Evolutionary conservation across 2,329 filamentous ascomycete species (phyloP).

Genomic region (Xylariaceae sp.): DNA sequence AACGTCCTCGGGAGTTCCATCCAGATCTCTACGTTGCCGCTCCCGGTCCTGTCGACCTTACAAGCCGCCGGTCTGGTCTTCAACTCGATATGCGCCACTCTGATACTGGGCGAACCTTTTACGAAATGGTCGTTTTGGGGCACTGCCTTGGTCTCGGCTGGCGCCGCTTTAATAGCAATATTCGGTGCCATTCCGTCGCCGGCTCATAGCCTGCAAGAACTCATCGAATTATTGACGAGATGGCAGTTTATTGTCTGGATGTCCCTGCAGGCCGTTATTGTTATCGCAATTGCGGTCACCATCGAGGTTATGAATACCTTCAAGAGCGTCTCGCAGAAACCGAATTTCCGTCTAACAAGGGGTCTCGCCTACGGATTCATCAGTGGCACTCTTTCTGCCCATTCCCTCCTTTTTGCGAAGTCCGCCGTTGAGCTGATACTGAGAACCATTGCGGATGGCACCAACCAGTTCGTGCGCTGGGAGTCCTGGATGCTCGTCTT

Average conservation of each 20-base stretch:
- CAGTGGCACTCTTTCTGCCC: conserved; percentile 88
- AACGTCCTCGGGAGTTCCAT: conserved; percentile 94
- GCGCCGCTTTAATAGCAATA: conserved; percentile 85
- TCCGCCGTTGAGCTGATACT: conserved; percentile 93
- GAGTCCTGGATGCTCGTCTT: conserved; percentile 90
- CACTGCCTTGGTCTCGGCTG: conserved; percentile 78
- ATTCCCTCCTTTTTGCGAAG: conserved; percentile 89
- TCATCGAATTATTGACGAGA: conserved; percentile 69
- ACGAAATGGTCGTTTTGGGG: conserved; percentile 89
- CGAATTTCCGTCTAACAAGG: conserved; percentile 67
- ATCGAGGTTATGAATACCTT: conserved; percentile 52
- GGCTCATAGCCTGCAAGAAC: conserved; percentile 77
- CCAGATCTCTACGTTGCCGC: conserved; percentile 90
- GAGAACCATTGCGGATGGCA: conserved; percentile 72
- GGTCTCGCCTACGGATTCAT: conserved; percentile 86
- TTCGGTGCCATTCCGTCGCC: conserved; percentile 94
- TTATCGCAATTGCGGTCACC: conserved; percentile 60
- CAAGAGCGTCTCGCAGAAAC: conserved; percentile 51
- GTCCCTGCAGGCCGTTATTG: conserved; percentile 68
- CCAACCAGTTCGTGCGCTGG: conserved; percentile 93
- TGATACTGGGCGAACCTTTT: conserved; percentile 90
- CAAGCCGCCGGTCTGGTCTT: conserved; percentile 96
- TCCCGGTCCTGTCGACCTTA: conserved; percentile 89
- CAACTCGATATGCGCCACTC: conserved; percentile 93
- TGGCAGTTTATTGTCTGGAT: conserved; percentile 85